Percentiles rank a stretch among this genome's conserved stretches.
Conservation (phyloP, 768 basidiomycete genomes). For the Heimioporus sp. region DNA sequence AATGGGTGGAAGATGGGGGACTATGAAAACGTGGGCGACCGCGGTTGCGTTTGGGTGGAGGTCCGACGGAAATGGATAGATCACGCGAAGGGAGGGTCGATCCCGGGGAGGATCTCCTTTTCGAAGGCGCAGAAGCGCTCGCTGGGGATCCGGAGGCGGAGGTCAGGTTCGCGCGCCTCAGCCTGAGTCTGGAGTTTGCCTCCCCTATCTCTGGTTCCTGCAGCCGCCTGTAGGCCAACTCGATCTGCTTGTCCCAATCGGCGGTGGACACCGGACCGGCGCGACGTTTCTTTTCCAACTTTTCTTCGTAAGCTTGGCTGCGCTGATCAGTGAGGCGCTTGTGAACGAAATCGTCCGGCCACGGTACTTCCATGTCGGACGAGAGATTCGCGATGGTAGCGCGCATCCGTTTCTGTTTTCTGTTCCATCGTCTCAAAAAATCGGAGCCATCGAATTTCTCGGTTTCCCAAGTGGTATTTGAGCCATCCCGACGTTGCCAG, state of each 20-base stretch:
- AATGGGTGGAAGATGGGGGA: conserved; percentile 8
- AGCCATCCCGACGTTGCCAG: conserved; percentile 51
- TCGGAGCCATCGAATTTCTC: conserved; percentile 15
- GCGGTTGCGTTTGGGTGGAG: conserved; percentile 3
- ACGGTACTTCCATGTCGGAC: conserved; percentile 37
- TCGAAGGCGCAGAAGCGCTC: neutral
- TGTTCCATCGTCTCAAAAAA: conserved; percentile 35
- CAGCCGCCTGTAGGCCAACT: conserved; percentile 10
- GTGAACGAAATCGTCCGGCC: conserved; percentile 42
- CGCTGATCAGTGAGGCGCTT: conserved; percentile 43
- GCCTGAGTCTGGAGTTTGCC: conserved; percentile 19
- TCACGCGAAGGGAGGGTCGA: conserved; percentile 8
- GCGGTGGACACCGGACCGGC: conserved; percentile 7
- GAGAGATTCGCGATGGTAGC: conserved; percentile 26
- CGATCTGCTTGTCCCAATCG: conserved; percentile 29
- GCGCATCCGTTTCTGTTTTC: conserved; percentile 31
- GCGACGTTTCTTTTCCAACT: conserved; percentile 25
- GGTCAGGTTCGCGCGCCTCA: conserved; percentile 12
- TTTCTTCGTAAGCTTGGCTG: conserved; percentile 46
- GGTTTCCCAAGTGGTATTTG: conserved; percentile 54
- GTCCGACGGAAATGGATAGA: conserved; percentile 12
- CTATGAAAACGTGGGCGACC: conserved; percentile 6
- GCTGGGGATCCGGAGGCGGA: conserved; percentile 9
- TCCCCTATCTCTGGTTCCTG: conserved; percentile 30
- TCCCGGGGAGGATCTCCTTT: conserved; percentile 14